Evolutionary conservation across 2,329 filamentous ascomycete genomes (phyloP).

Genomic region (Botrytis cinerea): DNA sequence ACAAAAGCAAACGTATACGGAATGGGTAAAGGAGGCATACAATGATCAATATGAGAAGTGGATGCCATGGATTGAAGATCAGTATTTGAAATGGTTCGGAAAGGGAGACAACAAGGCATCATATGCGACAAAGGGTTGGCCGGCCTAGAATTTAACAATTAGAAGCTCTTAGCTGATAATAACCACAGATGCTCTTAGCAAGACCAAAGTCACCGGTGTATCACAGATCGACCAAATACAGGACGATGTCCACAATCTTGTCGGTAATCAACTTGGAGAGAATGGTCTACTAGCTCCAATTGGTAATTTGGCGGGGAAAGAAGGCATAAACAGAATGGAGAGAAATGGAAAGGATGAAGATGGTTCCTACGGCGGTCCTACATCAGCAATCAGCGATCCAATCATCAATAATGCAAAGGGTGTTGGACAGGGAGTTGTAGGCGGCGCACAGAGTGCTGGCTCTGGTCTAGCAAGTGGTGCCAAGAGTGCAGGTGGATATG

Average conservation of each 20-base stretch:
- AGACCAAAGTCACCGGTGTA: slow-evolving; percentile 69
- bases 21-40: slow-evolving; percentile 63
- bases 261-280: slow-evolving; percentile 63
- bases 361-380: slow-evolving; percentile 48
- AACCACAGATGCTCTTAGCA: slow-evolving; percentile 61
- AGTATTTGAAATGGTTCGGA: slow-evolving; percentile 67
- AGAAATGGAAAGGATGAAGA: slow-evolving; percentile 63
- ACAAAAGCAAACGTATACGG: slow-evolving; percentile 44
- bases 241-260: slow-evolving; percentile 19
- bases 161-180: background rate
- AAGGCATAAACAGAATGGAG: slow-evolving; percentile 67
- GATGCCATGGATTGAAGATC: slow-evolving; percentile 76
- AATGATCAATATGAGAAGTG: slow-evolving; percentile 72
- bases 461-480: slow-evolving; percentile 26
- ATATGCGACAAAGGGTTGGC: slow-evolving; percentile 66
- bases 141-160: background rate
- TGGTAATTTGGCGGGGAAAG: slow-evolving; percentile 62
- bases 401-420: slow-evolving; percentile 25
- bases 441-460: slow-evolving; percentile 27
- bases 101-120: slow-evolving; percentile 76
- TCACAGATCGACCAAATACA: slow-evolving; percentile 42
- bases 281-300: slow-evolving; percentile 66
- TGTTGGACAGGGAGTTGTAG: slow-evolving; percentile 26
- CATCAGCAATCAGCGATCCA: slow-evolving; percentile 11
- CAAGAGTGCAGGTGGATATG: slow-evolving; percentile 26